phyloP scores from a whole-genome alignment of 2,329 filamentous ascomycete genomes.

The Trichophyton verrucosum region DNA sequence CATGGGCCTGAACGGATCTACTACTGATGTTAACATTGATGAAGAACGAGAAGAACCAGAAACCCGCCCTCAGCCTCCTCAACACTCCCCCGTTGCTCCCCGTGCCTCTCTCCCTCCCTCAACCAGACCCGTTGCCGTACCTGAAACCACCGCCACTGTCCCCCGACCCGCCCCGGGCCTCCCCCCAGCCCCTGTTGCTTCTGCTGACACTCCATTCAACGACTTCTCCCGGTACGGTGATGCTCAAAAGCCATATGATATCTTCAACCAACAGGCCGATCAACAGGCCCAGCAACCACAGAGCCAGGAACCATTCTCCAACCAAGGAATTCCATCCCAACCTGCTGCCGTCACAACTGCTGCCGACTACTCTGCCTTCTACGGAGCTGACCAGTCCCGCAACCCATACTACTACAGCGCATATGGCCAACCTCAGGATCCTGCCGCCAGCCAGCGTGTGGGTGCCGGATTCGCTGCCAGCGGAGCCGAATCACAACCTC shows the following conservation, averaged over 20 bases:
- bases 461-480: constrained; percentile 59
- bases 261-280: constrained; percentile 64
- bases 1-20: constrained; percentile 69
- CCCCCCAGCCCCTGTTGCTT: constrained; percentile 39
- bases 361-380: constrained; percentile 73
- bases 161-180: constrained; percentile 51
- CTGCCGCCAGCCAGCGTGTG: constrained; percentile 55
- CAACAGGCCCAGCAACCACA: constrained; percentile 53
- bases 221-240: constrained; percentile 44
- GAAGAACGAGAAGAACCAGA: constrained; percentile 91
- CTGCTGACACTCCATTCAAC: constrained; percentile 35
- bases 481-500: constrained; percentile 47
- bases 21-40: constrained; percentile 69
- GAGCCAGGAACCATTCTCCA: constrained; percentile 44
- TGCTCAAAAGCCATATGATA: constrained; percentile 72
- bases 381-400: constrained; percentile 62
- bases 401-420: constrained; percentile 62
- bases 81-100: constrained; percentile 80
- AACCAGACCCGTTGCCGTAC: constrained; percentile 26
- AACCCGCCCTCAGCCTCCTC: constrained; percentile 82
- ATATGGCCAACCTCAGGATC: constrained; percentile 59
- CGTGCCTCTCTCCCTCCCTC: constrained; percentile 72
- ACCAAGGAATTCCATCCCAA: constrained; percentile 47
- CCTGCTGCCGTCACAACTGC: constrained; percentile 46
- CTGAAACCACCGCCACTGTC: constrained; percentile 37